Conservation (phyloP, 257 asterid species). For the Echium plantagineum region DNA sequence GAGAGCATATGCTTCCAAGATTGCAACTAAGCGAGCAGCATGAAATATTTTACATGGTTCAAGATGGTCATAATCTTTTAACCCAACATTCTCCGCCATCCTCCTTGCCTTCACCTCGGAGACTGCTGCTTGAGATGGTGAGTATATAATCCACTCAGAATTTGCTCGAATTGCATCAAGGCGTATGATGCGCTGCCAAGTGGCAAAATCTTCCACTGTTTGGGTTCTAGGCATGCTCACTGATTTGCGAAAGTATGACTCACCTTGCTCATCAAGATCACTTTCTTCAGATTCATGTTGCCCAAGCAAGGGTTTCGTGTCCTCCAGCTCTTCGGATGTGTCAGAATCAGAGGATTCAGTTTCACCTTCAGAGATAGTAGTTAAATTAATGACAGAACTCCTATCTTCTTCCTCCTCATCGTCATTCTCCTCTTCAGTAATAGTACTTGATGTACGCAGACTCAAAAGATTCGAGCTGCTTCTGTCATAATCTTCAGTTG, state of each 20-base stretch:
- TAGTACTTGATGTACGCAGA: conserved; percentile 17
- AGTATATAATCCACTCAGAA: conserved; percentile 58
- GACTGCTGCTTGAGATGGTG: conserved; percentile 64
- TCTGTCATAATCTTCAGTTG: conserved; percentile 16
- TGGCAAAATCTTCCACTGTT: conserved; percentile 48
- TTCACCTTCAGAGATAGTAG: conserved; percentile 35
- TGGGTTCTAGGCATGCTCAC: conserved; percentile 23
- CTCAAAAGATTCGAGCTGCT: conserved; percentile 1
- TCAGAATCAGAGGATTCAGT: conserved; percentile 46
- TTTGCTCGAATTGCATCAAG: conserved; percentile 80
- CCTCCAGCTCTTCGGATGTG: conserved; percentile 50
- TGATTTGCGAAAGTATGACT: conserved; percentile 18
- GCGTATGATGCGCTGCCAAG: conserved; percentile 87
- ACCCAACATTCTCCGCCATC: conserved; percentile 59
- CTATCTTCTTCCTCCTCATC: conserved; percentile 33
- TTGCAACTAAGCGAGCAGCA: conserved; percentile 75
- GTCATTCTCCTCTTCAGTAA: conserved; percentile 29
- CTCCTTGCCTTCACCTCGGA: conserved; percentile 45
- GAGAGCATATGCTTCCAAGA: conserved; percentile 82
- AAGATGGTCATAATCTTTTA: conserved; percentile 66
- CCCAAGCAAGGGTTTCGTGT: conserved; percentile 38
- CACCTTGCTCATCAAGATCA: conserved; percentile 20
- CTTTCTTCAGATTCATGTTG: conserved; percentile 30
- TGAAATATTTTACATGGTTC: conserved; percentile 72
- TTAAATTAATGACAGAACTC: conserved; percentile 24